Base-by-base conservation (phyloP, 2,329 filamentous ascomycete species). In the Aureobasidium sp. region DNA sequence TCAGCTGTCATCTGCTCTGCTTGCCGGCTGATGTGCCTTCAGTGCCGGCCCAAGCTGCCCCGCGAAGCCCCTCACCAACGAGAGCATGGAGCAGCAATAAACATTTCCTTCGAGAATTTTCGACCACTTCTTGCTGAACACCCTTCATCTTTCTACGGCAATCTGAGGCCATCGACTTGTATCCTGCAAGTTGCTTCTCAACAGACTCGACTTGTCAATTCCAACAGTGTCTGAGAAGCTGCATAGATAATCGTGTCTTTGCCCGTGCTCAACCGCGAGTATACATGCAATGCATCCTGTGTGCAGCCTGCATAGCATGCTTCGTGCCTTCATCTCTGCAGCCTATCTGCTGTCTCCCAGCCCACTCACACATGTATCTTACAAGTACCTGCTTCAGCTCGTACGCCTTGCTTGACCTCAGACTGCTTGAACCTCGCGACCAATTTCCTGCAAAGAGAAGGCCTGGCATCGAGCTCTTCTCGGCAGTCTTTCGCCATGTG, bases 281-380 rank as follows among this genome's bases (percentile, higher is more conserved):
- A 27, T 22, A 38, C 32, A 48, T 48, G 44, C 44, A 37, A 35
- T 38, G 44, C 32, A 48, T 22, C 22, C 32, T 6, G n/a, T 35
- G 32, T 35, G 32, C 32, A 35, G 32, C 16, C 32, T 38, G 44
- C 44, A 32, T 48, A 27, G 22, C 32, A 38, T 37, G 5, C 12
- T 42, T 24, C 24, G 19, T 42, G n/a, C 7, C 12, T 19, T 22
- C 24, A 25, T 16, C 22, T 11, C 6, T 48, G 22, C 30, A 27
- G 3, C 30, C 25, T 17, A 14, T 11, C 30, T 11, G 17, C 14
- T 35, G 27, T 29, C 16, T 16, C 32, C 14, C 34, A 17, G 16
- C 6, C 21, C 30, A 47, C 34, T 38, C 42, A 45, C 19, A 24
- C 6, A 11, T 17, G 7, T 5, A n/a, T 24, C 14, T 11, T 22